phyloP scores from a whole-genome alignment of 352 stramenopile species.

The Phytopythium helicoides region DNA sequence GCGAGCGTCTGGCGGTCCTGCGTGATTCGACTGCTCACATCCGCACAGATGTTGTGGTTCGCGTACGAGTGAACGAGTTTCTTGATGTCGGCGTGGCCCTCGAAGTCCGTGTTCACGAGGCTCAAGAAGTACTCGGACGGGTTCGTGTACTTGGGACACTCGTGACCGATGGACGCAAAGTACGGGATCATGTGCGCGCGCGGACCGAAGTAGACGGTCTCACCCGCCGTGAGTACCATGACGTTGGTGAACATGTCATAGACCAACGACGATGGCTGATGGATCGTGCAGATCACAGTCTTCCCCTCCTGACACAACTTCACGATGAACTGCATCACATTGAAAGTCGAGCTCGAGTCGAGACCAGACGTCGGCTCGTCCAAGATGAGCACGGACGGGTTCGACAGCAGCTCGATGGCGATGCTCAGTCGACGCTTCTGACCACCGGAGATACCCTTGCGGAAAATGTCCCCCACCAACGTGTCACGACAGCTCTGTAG shows the following conservation, averaged over 20 bases:
- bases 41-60: slow-evolving; percentile 9
- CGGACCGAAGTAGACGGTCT: slow-evolving; percentile 88
- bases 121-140: slow-evolving; percentile 63
- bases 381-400: slow-evolving; percentile 94
- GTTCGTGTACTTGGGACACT: slow-evolving; percentile 65
- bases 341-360: slow-evolving; percentile 83
- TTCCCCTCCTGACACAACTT: slow-evolving; percentile 47
- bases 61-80: slow-evolving; percentile 21
- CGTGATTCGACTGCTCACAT: slow-evolving; percentile 10
- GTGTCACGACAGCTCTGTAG: slow-evolving; percentile 50
- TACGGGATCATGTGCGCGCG: slow-evolving; percentile 53
- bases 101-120: slow-evolving; percentile 63
- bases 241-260: slow-evolving; percentile 73
- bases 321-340: slow-evolving; percentile 81
- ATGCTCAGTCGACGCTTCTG: slow-evolving; percentile 93
- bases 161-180: slow-evolving; percentile 47
- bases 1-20: slow-evolving; percentile 17
- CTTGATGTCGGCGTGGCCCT: slow-evolving; percentile 29
- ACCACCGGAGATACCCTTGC: slow-evolving; percentile 83
- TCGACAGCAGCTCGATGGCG: slow-evolving; percentile 90
- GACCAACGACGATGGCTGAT: slow-evolving; percentile 78
- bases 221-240: slow-evolving; percentile 54
- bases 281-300: slow-evolving; percentile 81
- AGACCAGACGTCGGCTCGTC: slow-evolving; percentile 93
- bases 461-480: slow-evolving; percentile 79